phyloP scores from a whole-genome alignment of 345 rosid genomes.

The Salix udensis region DNA sequence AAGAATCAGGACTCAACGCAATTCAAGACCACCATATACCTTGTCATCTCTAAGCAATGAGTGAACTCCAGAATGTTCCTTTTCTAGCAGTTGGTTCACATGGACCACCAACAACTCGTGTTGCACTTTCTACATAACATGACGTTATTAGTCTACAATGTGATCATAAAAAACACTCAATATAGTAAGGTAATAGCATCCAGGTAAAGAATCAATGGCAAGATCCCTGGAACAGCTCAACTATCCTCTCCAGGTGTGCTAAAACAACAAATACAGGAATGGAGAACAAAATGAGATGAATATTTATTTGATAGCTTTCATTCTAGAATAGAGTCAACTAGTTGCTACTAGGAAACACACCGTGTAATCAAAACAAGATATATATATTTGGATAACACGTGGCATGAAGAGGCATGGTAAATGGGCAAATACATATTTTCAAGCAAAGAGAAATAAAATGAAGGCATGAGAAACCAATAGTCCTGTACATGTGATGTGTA shows the following conservation, averaged over 20 bases:
- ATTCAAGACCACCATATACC: slow-evolving; percentile 34
- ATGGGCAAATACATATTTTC: not conserved
- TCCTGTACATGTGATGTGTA: not conserved
- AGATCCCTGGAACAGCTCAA: not conserved
- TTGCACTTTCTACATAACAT: slow-evolving; percentile 71
- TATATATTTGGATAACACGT: not conserved
- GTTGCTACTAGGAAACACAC: not conserved
- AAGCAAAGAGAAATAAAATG: no score
- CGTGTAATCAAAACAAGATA: not conserved
- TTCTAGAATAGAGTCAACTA: not conserved
- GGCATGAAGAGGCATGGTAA: not conserved
- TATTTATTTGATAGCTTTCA: not conserved
- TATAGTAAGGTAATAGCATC: not conserved
- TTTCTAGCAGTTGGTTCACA: slow-evolving; percentile 71
- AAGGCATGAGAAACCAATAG: no score
- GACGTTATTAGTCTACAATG: not conserved
- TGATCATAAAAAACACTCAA: not conserved
- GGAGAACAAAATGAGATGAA: not conserved
- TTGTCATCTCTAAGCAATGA: slow-evolving; percentile 87
- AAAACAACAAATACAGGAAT: not conserved
- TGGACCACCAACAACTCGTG: slow-evolving; percentile 64
- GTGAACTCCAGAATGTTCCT: slow-evolving; percentile 87
- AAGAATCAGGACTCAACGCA: not conserved
- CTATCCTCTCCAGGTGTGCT: not conserved
- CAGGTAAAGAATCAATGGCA: not conserved